Evolutionary conservation across 2,329 filamentous ascomycete species (phyloP).

Genomic region (Diaporthe destruens): DNA sequence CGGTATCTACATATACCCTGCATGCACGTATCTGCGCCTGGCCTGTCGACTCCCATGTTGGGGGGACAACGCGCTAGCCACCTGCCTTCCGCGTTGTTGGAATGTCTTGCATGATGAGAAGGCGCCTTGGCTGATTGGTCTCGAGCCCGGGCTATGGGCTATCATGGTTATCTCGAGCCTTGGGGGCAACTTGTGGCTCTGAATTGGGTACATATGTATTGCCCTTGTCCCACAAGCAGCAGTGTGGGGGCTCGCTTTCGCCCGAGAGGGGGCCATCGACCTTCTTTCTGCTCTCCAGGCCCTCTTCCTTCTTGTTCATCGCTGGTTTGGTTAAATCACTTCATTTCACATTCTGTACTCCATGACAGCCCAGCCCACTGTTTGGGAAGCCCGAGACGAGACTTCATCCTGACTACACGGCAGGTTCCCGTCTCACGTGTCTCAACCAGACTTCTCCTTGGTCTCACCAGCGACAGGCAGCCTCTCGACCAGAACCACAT

Average conservation of each 20-base stretch:
- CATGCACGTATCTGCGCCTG: not conserved
- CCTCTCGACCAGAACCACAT: constrained; percentile 11
- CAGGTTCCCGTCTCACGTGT: constrained; percentile 20
- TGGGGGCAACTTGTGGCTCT: not conserved
- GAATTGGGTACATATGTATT: not conserved
- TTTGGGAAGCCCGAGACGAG: not conserved
- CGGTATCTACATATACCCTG: not conserved
- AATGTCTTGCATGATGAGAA: constrained; percentile 31
- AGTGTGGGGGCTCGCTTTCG: constrained; percentile 18
- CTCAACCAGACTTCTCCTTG: constrained; percentile 9
- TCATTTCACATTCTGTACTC: constrained; percentile 14
- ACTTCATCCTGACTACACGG: constrained; percentile 1
- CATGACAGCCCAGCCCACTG: not conserved
- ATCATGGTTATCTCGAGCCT: constrained; percentile 22
- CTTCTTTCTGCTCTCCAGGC: too few species aligned
- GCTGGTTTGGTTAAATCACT: constrained; percentile 23
- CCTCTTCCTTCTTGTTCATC: not conserved
- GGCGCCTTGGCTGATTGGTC: constrained; percentile 31
- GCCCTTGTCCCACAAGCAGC: not conserved
- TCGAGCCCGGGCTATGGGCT: constrained; percentile 1
- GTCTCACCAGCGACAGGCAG: not conserved
- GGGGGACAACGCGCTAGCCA: not conserved
- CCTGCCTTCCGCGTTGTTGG: constrained; percentile 16
- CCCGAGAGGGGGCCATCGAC: not conserved
- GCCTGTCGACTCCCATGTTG: not conserved